These are phyloP conservation scores for Cadophora sp. DNA, from an alignment of 2,329 filamentous ascomycete species.

Conservation along the genomic window DNA sequence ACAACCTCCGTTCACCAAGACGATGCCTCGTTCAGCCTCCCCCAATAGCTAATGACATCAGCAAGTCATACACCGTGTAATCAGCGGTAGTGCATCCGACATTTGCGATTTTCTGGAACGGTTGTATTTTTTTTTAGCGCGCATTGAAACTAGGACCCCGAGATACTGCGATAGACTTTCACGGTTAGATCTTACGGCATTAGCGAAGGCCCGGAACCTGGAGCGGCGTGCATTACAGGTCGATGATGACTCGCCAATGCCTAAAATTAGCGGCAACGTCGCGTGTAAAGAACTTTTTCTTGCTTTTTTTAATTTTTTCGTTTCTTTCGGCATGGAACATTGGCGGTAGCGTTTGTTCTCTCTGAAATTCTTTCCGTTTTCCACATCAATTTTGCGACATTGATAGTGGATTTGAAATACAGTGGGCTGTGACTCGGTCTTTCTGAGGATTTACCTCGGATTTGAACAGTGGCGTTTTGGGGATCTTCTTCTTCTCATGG, in stretches of 20 bases:
- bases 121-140: conserved; percentile 15
- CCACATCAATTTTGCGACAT: background rate
- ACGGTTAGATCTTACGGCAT: conserved; percentile 13
- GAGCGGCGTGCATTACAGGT: conserved; percentile 14
- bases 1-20: conserved; percentile 40
- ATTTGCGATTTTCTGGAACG: background rate
- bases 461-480: background rate
- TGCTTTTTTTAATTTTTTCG: background rate
- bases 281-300: conserved; percentile 10
- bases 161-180: conserved; percentile 6
- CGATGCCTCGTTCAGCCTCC: conserved; percentile 24
- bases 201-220: conserved; percentile 9
- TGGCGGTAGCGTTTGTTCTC: conserved; percentile 10
- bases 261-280: conserved; percentile 2
- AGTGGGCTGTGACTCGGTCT: background rate
- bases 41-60: background rate
- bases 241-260: conserved; percentile 10
- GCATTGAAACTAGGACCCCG: conserved; percentile 7
- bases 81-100: background rate
- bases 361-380: background rate
- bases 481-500: background rate
- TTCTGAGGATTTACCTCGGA: background rate
- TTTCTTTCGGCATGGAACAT: background rate
- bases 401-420: background rate
- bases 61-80: background rate